Evolutionary conservation across 352 stramenopile species (phyloP).

Genomic region (Phytophthora cryptogea): DNA sequence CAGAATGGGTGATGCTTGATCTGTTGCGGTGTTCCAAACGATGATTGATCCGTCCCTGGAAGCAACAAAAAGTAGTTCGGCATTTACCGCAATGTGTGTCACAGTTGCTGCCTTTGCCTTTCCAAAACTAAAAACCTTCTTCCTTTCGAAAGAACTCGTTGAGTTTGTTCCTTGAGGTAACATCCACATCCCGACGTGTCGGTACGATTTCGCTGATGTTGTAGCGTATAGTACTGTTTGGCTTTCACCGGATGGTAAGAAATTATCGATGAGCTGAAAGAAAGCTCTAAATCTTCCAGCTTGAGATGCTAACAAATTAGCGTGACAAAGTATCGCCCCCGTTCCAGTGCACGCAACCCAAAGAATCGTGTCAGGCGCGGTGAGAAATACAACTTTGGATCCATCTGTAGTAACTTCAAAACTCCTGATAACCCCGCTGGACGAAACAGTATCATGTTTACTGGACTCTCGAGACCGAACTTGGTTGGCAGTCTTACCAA

Average conservation of each 20-base stretch:
- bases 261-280: constrained; percentile 11
- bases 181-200: constrained; percentile 18
- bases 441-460: constrained; percentile 1
- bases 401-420: constrained; percentile 21
- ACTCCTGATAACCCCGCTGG: constrained; percentile 12
- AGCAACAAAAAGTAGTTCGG: constrained; percentile 14
- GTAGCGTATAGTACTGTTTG: constrained; percentile 20
- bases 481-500: background rate
- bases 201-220: constrained; percentile 17
- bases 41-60: constrained; percentile 18
- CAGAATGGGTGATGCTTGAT: constrained; percentile 2
- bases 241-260: background rate
- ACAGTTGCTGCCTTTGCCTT: constrained; percentile 6
- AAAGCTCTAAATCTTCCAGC: constrained; percentile 7
- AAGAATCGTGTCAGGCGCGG: constrained; percentile 3
- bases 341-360: constrained; percentile 22
- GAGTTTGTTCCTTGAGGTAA: background rate
- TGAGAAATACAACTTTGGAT: constrained; percentile 21
- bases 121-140: constrained; percentile 15
- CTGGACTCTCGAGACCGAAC: background rate
- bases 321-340: constrained; percentile 14
- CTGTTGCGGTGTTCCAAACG: constrained; percentile 15
- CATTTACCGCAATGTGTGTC: constrained; percentile 4
- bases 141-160: background rate
- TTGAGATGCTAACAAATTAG: constrained; percentile 9